Evolutionary conservation across 2,329 filamentous ascomycete species (phyloP).

Genomic region (Alternaria conjuncta): DNA sequence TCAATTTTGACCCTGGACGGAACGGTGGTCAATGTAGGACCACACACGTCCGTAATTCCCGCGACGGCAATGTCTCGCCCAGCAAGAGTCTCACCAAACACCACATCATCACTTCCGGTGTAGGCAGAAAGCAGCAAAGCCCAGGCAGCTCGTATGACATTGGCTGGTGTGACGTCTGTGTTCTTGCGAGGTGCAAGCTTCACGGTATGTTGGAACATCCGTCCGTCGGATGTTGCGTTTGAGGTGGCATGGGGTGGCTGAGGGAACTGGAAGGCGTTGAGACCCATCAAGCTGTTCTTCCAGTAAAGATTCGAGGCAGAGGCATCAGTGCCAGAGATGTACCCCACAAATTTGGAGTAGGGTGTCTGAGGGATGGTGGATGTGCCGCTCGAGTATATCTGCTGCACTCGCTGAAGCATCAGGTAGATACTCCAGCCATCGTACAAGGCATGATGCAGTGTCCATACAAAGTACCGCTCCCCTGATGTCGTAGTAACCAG

Average conservation of each 20-base stretch:
- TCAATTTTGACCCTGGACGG: constrained; percentile 45
- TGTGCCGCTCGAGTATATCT: constrained; percentile 24
- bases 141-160: constrained; percentile 30
- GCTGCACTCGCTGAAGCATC: constrained; percentile 39
- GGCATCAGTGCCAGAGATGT: constrained; percentile 30
- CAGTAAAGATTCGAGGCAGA: constrained; percentile 41
- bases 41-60: constrained; percentile 45
- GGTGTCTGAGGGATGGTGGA: constrained; percentile 28
- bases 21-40: constrained; percentile 49
- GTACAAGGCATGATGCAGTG: constrained; percentile 51
- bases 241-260: constrained; percentile 28
- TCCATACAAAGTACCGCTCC: constrained; percentile 46
- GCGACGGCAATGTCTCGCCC: constrained; percentile 45
- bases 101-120: constrained; percentile 27
- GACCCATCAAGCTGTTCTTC: constrained; percentile 35
- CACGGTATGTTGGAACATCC: constrained; percentile 30
- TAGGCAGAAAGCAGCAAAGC: constrained; percentile 30
- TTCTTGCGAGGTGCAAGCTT: constrained; percentile 30
- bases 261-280: constrained; percentile 43
- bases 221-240: constrained; percentile 29
- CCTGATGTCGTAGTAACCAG: constrained; percentile 24
- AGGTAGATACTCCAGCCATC: constrained; percentile 48
- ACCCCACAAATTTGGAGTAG: constrained; percentile 45
- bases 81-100: constrained; percentile 40
- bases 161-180: constrained; percentile 40